phyloP scores from a whole-genome alignment of 2,329 filamentous ascomycete species.

The Emmonsiellopsis sp. region DNA sequence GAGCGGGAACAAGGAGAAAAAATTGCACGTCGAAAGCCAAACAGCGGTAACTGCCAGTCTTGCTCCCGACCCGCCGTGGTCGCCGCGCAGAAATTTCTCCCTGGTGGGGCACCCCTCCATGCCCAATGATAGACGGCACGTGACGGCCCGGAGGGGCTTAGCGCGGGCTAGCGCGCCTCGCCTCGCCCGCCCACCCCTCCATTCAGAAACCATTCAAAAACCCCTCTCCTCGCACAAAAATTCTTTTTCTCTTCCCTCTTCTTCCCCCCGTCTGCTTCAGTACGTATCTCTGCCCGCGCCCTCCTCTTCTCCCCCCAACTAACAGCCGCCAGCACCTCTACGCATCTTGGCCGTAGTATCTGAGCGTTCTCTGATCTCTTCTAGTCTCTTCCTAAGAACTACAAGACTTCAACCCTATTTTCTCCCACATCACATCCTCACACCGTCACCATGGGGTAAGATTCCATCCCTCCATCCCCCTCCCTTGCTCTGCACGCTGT shows the following conservation, averaged over 20 bases:
- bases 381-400: conserved; percentile 40
- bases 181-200: conserved; percentile 31
- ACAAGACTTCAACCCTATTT: conserved; percentile 29
- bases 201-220: conserved; percentile 40
- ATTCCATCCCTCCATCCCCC: conserved; percentile 17
- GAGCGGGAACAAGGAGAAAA: background rate
- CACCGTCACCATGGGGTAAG: conserved; percentile 53
- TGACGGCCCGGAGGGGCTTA: conserved; percentile 6
- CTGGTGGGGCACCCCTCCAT: conserved; percentile 20
- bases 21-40: background rate
- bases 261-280: conserved; percentile 35
- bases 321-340: conserved; percentile 39
- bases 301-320: conserved; percentile 16
- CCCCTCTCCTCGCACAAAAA: conserved; percentile 31
- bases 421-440: conserved; percentile 22
- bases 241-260: conserved; percentile 19
- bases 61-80: conserved; percentile 12
- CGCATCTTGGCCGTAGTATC: conserved; percentile 40
- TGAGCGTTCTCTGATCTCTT: conserved; percentile 38
- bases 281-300: conserved; percentile 31
- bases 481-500: background rate
- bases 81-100: background rate
- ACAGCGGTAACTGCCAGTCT: background rate
- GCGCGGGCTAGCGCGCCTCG: conserved; percentile 16
- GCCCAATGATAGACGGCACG: conserved; percentile 19